Evolutionary conservation across 257 asterid species (phyloP).

Genomic region (Capsicum chinense): DNA sequence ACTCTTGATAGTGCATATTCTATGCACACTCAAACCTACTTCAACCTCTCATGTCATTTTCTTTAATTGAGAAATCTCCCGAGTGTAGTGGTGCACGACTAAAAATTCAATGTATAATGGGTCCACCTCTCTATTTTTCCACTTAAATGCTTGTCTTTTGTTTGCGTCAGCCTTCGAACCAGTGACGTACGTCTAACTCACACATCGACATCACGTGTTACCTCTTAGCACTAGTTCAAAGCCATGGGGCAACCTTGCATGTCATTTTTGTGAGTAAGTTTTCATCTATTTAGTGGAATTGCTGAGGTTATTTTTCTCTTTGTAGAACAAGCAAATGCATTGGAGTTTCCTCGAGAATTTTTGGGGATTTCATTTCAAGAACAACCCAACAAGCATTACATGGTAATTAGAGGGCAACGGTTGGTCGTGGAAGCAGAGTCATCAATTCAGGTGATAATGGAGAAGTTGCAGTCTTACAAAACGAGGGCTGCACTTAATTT

Average conservation of each 20-base stretch:
- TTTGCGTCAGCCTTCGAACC: background rate
- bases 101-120: background rate
- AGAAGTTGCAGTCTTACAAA: slow-evolving; percentile 58
- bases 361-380: slow-evolving; percentile 87
- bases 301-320: background rate
- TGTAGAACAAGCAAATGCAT: slow-evolving; percentile 57
- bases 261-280: background rate
- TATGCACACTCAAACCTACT: background rate
- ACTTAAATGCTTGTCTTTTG: background rate
- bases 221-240: background rate
- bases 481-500: background rate
- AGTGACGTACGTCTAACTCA: background rate
- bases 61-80: background rate
- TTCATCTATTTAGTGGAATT: background rate
- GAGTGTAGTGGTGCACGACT: background rate
- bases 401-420: slow-evolving; percentile 78
- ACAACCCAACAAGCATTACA: slow-evolving; percentile 71
- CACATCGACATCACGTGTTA: background rate
- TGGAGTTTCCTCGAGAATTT: slow-evolving; percentile 78
- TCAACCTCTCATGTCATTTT: background rate
- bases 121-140: background rate
- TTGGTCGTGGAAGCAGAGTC: slow-evolving; percentile 82
- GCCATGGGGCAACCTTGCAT: background rate
- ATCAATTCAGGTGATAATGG: slow-evolving; percentile 85
- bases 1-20: background rate